Percentiles rank a stretch among this genome's conserved stretches.
These are phyloP conservation scores for Microdochium bolleyi DNA, from an alignment of 2,329 filamentous ascomycete species.

Conservation along the genomic window DNA sequence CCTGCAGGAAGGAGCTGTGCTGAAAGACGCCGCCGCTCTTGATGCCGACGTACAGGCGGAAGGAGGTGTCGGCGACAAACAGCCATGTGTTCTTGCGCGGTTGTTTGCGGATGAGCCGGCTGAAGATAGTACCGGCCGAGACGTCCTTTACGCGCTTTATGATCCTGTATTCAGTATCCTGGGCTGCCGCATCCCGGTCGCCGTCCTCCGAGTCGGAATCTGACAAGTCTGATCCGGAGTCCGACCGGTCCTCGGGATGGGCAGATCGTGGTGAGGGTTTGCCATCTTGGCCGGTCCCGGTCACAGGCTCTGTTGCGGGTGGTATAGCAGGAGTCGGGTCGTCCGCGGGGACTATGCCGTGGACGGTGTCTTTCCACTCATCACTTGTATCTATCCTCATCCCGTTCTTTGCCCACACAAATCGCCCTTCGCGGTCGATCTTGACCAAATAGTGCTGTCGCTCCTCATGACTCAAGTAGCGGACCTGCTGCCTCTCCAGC, in stretches of 20 bases:
- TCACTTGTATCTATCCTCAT: constrained; percentile 68
- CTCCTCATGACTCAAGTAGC: constrained; percentile 79
- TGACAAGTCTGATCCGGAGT: constrained; percentile 1
- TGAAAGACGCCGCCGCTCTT: constrained; percentile 86
- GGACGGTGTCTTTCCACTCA: constrained; percentile 70
- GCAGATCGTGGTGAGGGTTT: constrained; percentile 14
- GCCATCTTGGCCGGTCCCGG: constrained; percentile 16
- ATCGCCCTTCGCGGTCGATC: constrained; percentile 63
- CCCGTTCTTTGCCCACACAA: constrained; percentile 85
- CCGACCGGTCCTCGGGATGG: constrained; percentile 11
- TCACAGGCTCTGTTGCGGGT: constrained; percentile 20
- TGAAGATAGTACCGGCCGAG: constrained; percentile 65
- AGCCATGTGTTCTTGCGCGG: constrained; percentile 90
- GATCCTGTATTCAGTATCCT: constrained; percentile 57
- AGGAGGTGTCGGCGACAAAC: constrained; percentile 80
- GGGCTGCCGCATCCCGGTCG: constrained; percentile 25
- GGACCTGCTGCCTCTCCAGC: constrained; percentile 70
- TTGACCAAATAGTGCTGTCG: constrained; percentile 72
- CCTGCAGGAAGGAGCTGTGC: constrained; percentile 83
- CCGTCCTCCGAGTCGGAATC: constrained; percentile 18
- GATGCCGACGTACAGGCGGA: constrained; percentile 81
- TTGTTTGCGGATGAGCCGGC: constrained; percentile 69
- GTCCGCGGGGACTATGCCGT: constrained; percentile 59
- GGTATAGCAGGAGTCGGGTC: constrained; percentile 50
- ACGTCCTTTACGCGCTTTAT: constrained; percentile 50